These are phyloP conservation scores for Epicoccum sorghinum DNA, from an alignment of 2,329 filamentous ascomycete genomes.

Conservation along the genomic window DNA sequence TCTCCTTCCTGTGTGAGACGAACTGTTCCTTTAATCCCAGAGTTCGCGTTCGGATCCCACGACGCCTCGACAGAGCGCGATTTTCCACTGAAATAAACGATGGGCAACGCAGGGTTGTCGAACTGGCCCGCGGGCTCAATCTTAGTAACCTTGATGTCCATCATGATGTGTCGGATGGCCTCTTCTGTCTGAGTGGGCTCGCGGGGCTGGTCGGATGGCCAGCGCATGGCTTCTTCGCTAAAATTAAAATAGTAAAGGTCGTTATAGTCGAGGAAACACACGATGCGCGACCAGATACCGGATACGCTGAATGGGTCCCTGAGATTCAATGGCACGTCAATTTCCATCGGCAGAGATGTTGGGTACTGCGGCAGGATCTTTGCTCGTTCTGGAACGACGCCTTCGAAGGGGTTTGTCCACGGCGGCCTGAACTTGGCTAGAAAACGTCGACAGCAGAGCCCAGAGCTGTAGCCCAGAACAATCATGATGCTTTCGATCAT, in stretches of 20 bases:
- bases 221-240: conserved; percentile 45
- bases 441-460: conserved; percentile 33
- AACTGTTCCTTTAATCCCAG: conserved; percentile 68
- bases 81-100: conserved; percentile 71
- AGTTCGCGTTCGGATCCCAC: conserved; percentile 73
- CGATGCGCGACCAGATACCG: conserved; percentile 71
- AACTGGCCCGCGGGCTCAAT: conserved; percentile 65
- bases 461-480: conserved; percentile 66
- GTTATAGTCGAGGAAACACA: conserved; percentile 52
- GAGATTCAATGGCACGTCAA: conserved; percentile 56
- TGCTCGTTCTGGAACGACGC: conserved; percentile 27
- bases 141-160: conserved; percentile 67
- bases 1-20: conserved; percentile 72
- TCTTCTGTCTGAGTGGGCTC: conserved; percentile 67
- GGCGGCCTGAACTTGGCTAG: conserved; percentile 32
- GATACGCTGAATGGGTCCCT: conserved; percentile 73
- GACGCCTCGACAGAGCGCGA: conserved; percentile 67
- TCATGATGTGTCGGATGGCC: conserved; percentile 72
- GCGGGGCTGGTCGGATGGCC: conserved; percentile 49
- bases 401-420: conserved; percentile 40
- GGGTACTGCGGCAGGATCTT: conserved; percentile 15
- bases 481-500: conserved; percentile 78
- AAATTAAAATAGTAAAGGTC: conserved; percentile 79
- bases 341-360: conserved; percentile 29
- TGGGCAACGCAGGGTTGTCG: conserved; percentile 64